These are phyloP conservation scores for Datura wrightii DNA, from an alignment of 257 asterid genomes.

Conservation along the genomic window DNA sequence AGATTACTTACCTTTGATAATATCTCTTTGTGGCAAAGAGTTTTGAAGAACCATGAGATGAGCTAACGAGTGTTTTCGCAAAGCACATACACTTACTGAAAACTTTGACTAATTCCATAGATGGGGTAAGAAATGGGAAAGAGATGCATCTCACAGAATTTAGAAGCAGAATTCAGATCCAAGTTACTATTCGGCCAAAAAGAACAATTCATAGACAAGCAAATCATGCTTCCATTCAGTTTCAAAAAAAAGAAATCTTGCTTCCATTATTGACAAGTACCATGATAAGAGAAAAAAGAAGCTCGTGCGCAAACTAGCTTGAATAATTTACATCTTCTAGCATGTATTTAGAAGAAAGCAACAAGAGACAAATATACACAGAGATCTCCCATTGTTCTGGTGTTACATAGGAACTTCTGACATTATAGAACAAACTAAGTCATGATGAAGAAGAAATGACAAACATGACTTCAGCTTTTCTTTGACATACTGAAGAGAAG, in stretches of 20 bases:
- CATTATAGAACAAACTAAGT: conserved; percentile 26
- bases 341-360: conserved; percentile 20
- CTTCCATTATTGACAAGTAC: background rate
- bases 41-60: background rate
- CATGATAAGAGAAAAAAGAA: background rate
- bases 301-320: background rate
- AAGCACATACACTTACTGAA: background rate
- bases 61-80: background rate
- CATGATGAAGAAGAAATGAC: conserved; percentile 26
- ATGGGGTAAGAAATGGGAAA: background rate
- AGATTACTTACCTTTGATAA: conserved; percentile 6
- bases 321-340: conserved; percentile 23
- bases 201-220: background rate
- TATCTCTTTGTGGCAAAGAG: background rate
- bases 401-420: conserved; percentile 11
- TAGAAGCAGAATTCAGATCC: conserved; percentile 23
- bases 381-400: conserved; percentile 3
- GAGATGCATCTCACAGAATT: background rate
- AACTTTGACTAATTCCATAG: background rate
- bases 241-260: background rate
- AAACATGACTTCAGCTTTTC: conserved; percentile 19
- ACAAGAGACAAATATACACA: conserved; percentile 28
- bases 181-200: background rate
- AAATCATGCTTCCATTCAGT: background rate
- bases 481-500: conserved; percentile 10